Evolutionary conservation across 2,329 filamentous ascomycete species (phyloP), one percentile per base, ranked within the genome.

Genomic region (Bipolaris zeicola): DNA sequence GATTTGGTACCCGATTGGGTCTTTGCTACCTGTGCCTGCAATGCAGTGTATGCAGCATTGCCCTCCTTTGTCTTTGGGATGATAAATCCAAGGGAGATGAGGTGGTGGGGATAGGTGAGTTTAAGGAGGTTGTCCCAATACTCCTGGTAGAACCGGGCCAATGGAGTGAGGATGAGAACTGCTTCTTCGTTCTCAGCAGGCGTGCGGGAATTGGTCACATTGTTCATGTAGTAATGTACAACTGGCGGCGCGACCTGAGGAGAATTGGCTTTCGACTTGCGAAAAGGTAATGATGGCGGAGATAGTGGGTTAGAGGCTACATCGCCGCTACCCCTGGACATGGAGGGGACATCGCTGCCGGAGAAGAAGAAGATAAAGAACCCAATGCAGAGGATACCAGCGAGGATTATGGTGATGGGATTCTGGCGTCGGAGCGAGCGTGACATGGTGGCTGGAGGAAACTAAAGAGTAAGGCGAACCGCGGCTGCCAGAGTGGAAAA

Each of bases 31-130:
- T 92, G 89, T 54, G 89, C 88, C 78, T 99, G 93, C 51, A 99
- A 81, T 37, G 89, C 88, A 6, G 87, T 80, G 14, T 92, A 95
- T 2, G 95, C 95, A 26, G 87, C 82, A 76, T 98, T 96, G 57
- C 95, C 95, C 67, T 97, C 93, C 72, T 89, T 90, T 45, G 88
- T 96, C 80, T 96, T 96, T 50, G 95, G 95, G 26, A 96, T 88
- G 72, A 99, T 98, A 80, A 98, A 99, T 37, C 92, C 95, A 26
- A 99, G 83, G 0, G 92, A 96, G 72, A 99, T 96, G 62, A 98
- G 86, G 57, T 96, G 90, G 79, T 97, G 95, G 3, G 95, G 95
- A 75, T 98, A 99, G 69, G 79, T 84, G 53, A 99, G 84, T 73
- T 86, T 86, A 65, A 93, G 76, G 26, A 99, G 82, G 70, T 98